phyloP scores from a whole-genome alignment of 768 basidiomycete species.

The Gloeostereum incarnatum region DNA sequence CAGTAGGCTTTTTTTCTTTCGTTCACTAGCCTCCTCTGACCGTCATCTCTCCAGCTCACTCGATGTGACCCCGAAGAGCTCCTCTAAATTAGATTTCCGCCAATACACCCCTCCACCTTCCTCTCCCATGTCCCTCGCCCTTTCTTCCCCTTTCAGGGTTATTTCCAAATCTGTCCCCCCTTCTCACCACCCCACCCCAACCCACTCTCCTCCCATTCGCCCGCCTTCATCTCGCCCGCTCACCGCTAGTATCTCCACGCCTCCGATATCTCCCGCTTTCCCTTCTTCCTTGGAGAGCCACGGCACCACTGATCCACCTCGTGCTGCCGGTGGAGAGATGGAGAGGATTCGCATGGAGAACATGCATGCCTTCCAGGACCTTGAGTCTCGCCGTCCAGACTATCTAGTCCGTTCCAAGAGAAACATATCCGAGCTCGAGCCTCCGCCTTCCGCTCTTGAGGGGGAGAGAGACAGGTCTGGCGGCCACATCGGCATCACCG shows the following conservation, averaged over 20 bases:
- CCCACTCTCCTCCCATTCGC: no score
- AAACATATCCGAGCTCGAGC: slow-evolving; percentile 30
- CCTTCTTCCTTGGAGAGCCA: slow-evolving; percentile 9
- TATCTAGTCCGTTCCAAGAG: slow-evolving; percentile 58
- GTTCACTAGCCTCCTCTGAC: no score
- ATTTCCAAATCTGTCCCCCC: no score
- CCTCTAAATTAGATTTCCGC: no score
- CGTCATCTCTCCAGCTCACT: no score
- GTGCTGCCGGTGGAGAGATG: slow-evolving; percentile 41
- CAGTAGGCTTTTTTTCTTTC: no score
- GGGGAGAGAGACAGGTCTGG: slow-evolving; percentile 19
- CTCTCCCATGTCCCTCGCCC: background rate
- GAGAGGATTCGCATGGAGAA: slow-evolving; percentile 48
- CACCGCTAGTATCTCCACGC: slow-evolving; percentile 12
- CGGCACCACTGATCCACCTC: slow-evolving; percentile 10
- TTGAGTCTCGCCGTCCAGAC: slow-evolving; percentile 60
- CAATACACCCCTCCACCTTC: background rate
- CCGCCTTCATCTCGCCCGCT: slow-evolving; percentile 7
- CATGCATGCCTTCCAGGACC: slow-evolving; percentile 41
- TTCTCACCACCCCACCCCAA: no score
- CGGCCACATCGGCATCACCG: slow-evolving; percentile 45
- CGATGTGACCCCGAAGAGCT: no score
- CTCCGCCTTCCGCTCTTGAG: slow-evolving; percentile 21
- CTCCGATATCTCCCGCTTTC: slow-evolving; percentile 16
- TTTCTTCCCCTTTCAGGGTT: no score